Conservation (phyloP, 176 grass and related monocot genomes). For the Pontederia crassipes region DNA sequence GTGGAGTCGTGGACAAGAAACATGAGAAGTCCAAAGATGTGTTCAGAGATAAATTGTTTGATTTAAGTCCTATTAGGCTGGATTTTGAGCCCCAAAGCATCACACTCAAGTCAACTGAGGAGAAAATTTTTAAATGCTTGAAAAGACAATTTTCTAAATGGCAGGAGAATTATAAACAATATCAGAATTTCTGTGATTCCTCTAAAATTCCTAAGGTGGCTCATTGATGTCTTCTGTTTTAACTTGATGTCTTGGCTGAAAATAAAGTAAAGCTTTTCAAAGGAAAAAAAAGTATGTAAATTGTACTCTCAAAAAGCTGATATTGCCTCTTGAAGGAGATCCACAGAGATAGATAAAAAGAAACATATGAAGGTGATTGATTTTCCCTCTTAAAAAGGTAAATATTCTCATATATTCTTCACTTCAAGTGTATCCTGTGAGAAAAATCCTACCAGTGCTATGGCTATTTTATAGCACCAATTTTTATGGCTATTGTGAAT, state of each 20-base stretch:
- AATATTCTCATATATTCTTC: no score
- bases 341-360: no score
- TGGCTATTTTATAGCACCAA: no score
- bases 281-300: no score
- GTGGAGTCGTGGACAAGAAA: slow-evolving; percentile 29
- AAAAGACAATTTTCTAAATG: slow-evolving; percentile 64
- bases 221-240: slow-evolving; percentile 14
- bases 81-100: slow-evolving; percentile 41
- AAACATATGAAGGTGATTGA: no score
- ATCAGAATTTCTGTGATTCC: slow-evolving; percentile 59
- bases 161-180: slow-evolving; percentile 60
- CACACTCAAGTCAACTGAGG: slow-evolving; percentile 35
- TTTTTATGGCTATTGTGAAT: not conserved
- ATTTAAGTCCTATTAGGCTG: slow-evolving; percentile 52
- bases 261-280: no score
- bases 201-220: slow-evolving; percentile 38
- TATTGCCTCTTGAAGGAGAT: no score
- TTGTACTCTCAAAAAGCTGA: no score
- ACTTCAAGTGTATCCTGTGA: no score
- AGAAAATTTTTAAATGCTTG: slow-evolving; percentile 40
- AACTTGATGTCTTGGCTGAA: not conserved
- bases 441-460: no score
- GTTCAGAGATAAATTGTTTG: slow-evolving; percentile 28
- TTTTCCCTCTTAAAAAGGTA: no score
- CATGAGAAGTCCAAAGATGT: slow-evolving; percentile 33